Evolutionary conservation across 2,329 filamentous ascomycete species (phyloP).

Genomic region (Ampelomyces quisqualis): DNA sequence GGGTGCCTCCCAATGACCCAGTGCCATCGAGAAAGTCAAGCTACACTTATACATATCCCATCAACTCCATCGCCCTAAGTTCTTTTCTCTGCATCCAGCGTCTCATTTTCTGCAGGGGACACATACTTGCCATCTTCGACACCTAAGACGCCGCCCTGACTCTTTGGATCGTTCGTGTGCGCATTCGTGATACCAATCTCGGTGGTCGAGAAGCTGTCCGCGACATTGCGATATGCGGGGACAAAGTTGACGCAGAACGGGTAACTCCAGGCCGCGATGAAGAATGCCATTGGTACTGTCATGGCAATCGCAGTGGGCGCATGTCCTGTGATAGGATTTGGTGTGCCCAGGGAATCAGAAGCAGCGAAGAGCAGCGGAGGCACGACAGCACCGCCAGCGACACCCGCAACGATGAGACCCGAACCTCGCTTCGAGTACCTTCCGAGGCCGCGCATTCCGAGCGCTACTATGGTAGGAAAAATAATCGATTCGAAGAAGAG

Average conservation of each 20-base stretch:
- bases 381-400: constrained; percentile 70
- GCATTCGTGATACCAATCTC: constrained; percentile 47
- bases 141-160: constrained; percentile 2
- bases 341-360: constrained; percentile 59
- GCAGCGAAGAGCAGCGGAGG: constrained; percentile 70
- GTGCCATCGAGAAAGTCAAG: no score
- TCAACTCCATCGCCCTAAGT: no score
- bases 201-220: constrained; percentile 57
- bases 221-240: constrained; percentile 62
- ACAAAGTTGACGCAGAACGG: constrained; percentile 61
- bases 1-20: no score
- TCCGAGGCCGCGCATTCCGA: constrained; percentile 74
- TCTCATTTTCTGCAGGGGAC: constrained; percentile 16
- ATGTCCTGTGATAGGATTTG: constrained; percentile 20
- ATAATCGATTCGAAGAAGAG: constrained; percentile 81
- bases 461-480: constrained; percentile 78
- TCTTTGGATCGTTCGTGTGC: constrained; percentile 39
- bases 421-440: constrained; percentile 75
- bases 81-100: constrained; percentile 11
- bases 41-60: neutral
- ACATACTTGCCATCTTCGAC: constrained; percentile 10
- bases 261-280: constrained; percentile 52
- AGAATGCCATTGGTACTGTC: constrained; percentile 62
- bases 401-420: constrained; percentile 70
- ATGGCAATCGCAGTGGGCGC: constrained; percentile 61